Evolutionary conservation across 2,329 filamentous ascomycete genomes (phyloP).

Genomic region (Ambrosiella xylebori): DNA sequence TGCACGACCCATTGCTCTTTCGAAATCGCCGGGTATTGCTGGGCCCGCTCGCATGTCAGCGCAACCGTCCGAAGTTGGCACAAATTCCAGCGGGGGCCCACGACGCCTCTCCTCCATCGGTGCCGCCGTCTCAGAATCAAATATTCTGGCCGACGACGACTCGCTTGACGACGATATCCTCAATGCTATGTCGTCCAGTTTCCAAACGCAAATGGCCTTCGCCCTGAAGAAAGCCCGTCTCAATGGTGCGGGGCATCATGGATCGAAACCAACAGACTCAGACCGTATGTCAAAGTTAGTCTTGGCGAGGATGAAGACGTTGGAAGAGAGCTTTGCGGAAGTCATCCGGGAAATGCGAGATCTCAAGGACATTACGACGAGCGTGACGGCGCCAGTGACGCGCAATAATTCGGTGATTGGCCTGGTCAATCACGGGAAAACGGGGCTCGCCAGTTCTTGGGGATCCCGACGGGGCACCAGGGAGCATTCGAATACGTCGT

Average conservation of each 20-base stretch:
- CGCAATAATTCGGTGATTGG: slow-evolving; percentile 31
- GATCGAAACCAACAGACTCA: slow-evolving; percentile 25
- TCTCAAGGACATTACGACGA: slow-evolving; percentile 27
- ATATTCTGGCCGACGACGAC: slow-evolving; percentile 32
- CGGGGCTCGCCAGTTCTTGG: background rate
- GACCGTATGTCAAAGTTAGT: slow-evolving; percentile 67
- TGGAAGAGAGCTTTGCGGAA: slow-evolving; percentile 80
- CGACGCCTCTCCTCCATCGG: slow-evolving; percentile 47
- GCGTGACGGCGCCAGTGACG: slow-evolving; percentile 29
- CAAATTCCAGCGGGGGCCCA: slow-evolving; percentile 15
- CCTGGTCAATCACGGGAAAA: background rate
- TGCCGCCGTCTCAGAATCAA: slow-evolving; percentile 57
- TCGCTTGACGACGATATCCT: slow-evolving; percentile 34
- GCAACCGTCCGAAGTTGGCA: slow-evolving; percentile 2
- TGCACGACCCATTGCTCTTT: slow-evolving; percentile 38
- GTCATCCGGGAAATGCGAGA: slow-evolving; percentile 67
- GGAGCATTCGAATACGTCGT: background rate
- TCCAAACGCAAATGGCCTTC: slow-evolving; percentile 66
- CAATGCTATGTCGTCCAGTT: slow-evolving; percentile 52
- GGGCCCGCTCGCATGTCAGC: slow-evolving; percentile 6
- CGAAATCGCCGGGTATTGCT: slow-evolving; percentile 15
- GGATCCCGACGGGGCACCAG: background rate
- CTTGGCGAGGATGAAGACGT: slow-evolving; percentile 75
- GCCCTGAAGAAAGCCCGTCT: slow-evolving; percentile 39
- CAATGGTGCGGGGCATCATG: slow-evolving; percentile 30